These are phyloP conservation scores for Scolecobasidium constrictum DNA, from an alignment of 2,329 filamentous ascomycete species.

Conservation along the genomic window DNA sequence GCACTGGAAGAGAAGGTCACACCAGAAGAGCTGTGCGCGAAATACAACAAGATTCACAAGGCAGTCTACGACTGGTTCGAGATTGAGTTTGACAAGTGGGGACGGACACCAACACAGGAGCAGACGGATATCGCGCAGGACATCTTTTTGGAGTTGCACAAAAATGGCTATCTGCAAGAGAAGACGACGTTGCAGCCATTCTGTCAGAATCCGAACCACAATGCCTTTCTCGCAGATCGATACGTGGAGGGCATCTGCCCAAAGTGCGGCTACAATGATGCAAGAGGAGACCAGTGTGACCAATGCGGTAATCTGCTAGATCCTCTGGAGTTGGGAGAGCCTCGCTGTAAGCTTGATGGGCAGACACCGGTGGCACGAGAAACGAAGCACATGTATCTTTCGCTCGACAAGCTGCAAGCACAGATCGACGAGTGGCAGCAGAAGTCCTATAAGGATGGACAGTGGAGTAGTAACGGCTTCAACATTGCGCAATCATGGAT, in stretches of 20 bases:
- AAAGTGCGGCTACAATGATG: conserved; percentile 48
- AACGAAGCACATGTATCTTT: conserved; percentile 88
- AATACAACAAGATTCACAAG: conserved; percentile 84
- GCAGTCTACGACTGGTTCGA: conserved; percentile 95
- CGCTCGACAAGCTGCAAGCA: conserved; percentile 70
- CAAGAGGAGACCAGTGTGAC: conserved; percentile 43
- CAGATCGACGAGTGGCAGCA: conserved; percentile 69
- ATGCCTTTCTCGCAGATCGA: conserved; percentile 67
- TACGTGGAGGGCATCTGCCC: conserved; percentile 72
- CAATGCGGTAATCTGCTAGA: conserved; percentile 39
- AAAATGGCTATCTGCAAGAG: conserved; percentile 83
- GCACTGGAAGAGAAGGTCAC: conserved; percentile 79
- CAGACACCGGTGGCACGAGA: conserved; percentile 66
- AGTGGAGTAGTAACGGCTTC: conserved; percentile 65
- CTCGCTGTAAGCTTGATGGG: conserved; percentile 83
- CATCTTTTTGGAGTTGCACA: conserved; percentile 77
- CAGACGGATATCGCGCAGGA: conserved; percentile 91
- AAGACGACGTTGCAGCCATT: conserved; percentile 81
- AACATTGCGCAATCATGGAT: conserved; percentile 74
- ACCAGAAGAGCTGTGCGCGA: conserved; percentile 76
- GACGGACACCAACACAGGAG: conserved; percentile 75
- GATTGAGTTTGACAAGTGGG: conserved; percentile 90
- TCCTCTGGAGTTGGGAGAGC: conserved; percentile 57
- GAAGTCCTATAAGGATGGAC: conserved; percentile 60
- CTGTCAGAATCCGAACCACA: conserved; percentile 47